These are phyloP conservation scores for Russula sp. DNA, from an alignment of 768 basidiomycete genomes.

Conservation along the genomic window DNA sequence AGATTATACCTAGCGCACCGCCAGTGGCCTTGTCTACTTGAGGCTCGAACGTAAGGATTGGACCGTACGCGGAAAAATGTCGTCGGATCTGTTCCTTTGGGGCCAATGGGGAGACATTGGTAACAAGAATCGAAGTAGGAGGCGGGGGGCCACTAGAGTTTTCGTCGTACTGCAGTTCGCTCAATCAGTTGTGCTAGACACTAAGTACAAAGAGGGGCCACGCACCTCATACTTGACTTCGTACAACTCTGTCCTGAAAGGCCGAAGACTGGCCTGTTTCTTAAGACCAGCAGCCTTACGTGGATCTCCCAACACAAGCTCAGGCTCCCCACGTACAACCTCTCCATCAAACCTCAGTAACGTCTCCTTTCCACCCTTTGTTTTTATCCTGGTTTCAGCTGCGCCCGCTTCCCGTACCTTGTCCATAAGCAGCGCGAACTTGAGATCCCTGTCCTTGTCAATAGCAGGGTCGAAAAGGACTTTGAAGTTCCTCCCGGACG, in stretches of 20 bases:
- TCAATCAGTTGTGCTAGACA: slow-evolving; percentile 7
- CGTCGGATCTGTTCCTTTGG: slow-evolving; percentile 58
- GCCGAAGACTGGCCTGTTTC: slow-evolving; percentile 28
- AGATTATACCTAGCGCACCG: slow-evolving; percentile 74
- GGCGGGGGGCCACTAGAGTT: slow-evolving; percentile 70
- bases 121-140: slow-evolving; percentile 65
- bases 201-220: slow-evolving; percentile 14
- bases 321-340: slow-evolving; percentile 40
- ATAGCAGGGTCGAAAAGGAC: slow-evolving; percentile 56
- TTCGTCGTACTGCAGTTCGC: slow-evolving; percentile 56
- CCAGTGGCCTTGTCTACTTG: slow-evolving; percentile 80
- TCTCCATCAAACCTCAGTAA: slow-evolving; percentile 52
- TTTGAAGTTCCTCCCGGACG: slow-evolving; percentile 47
- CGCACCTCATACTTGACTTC: slow-evolving; percentile 53
- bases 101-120: slow-evolving; percentile 65
- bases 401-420: slow-evolving; percentile 33
- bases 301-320: slow-evolving; percentile 47
- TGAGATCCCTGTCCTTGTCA: slow-evolving; percentile 42
- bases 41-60: slow-evolving; percentile 60
- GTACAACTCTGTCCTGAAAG: slow-evolving; percentile 37
- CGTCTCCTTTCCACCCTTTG: slow-evolving; percentile 58
- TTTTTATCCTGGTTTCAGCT: slow-evolving; percentile 43
- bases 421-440: slow-evolving; percentile 38
- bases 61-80: slow-evolving; percentile 59
- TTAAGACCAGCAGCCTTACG: slow-evolving; percentile 39